Percentiles rank a stretch among this genome's conserved stretches.
Conservation (phyloP, 306 rosid species). For the Cucurbita pepo region DNA sequence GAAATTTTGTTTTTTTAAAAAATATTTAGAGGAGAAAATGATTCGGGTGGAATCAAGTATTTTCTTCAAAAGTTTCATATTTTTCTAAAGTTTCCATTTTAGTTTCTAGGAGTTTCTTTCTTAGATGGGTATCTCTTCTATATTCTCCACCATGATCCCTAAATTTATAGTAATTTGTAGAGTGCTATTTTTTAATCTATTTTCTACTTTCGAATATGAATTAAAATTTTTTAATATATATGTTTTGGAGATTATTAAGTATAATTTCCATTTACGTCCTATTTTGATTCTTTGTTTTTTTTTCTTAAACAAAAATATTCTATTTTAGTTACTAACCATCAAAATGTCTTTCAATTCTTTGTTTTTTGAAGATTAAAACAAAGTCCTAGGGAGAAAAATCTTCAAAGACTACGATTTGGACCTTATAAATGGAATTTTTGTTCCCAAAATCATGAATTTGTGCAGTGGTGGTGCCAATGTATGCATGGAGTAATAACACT, state of each 20-base stretch:
- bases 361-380: too few species aligned
- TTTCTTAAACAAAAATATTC: background rate
- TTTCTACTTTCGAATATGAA: background rate
- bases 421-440: too few species aligned
- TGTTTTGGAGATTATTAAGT: background rate
- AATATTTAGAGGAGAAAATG: background rate
- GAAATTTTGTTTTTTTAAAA: background rate
- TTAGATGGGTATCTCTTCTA: background rate
- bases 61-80: background rate
- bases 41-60: background rate
- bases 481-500: background rate
- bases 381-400: too few species aligned
- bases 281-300: background rate
- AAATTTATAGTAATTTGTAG: background rate
- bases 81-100: slow-evolving; percentile 2
- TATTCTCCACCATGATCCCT: slow-evolving; percentile 3
- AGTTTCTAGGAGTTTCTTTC: slow-evolving; percentile 1
- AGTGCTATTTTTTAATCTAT: background rate
- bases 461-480: background rate
- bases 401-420: too few species aligned
- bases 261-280: background rate
- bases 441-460: too few species aligned
- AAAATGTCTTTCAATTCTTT: background rate
- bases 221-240: background rate
- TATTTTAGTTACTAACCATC: background rate